Base-by-base conservation (phyloP, 306 rosid genomes). In the Alnus rubra region DNA sequence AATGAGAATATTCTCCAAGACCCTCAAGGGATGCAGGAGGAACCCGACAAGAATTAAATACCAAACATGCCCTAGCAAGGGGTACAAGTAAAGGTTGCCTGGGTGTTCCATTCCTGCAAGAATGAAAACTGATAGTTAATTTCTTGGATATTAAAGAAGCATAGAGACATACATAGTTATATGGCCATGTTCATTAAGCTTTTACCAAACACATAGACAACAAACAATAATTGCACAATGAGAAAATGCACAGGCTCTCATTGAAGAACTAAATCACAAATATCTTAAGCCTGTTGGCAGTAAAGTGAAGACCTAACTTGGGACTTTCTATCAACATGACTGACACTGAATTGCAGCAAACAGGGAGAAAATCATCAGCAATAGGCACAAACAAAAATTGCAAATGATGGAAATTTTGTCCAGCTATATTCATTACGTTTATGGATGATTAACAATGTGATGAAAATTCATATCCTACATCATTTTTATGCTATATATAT, bases 21-120 rank as follows among this genome's bases (percentile, higher is more conserved):
- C 98, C 98, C 87, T 91, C 98, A 37, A 90, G 90, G 23, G 98
- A 91, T 48, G 98, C 91, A 15, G 97, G 93, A 39, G 98, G 98
- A 55, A 95, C 96, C 55, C 91, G 91, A 60, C 87, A 33, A 42
- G 93, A 71, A 82, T 89, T 84, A 73, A 92, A 95, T 75, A 91
- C 82, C 92, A 95, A 82, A 37, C 90, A 81, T 74, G 98, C 97
- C 81, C 93, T 92, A 4, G 98, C 93, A 82, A 95, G 98, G 49
- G 98, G 98, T 47, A 92, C 98, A 71, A 95, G 84, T 76, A 92
- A 90, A 30, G 98, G 97, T 82, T 95, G 98, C 85, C 98, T 87
- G 3, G 98, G 98, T 13, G 98, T 92, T 48, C 98, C 98, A 74
- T 95, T 91, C 89, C 98, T 95, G 79, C 69, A 77, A 69, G 45